These are phyloP conservation scores for Fusarium pseudoanthophilum DNA, from an alignment of 2,329 filamentous ascomycete genomes.

Conservation along the genomic window DNA sequence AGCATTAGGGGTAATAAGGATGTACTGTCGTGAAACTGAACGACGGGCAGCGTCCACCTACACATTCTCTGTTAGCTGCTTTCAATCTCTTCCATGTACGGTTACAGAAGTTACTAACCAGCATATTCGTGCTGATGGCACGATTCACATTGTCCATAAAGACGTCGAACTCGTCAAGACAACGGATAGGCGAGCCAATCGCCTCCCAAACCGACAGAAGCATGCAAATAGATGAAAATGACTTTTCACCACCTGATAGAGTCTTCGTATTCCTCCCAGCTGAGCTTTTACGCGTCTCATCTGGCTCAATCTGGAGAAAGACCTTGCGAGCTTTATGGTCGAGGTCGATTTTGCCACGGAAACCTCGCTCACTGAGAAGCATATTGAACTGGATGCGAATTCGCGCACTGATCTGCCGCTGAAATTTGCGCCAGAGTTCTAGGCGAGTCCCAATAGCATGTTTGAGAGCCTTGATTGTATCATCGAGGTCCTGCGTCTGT, in stretches of 20 bases:
- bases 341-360: constrained; percentile 82
- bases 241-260: constrained; percentile 95
- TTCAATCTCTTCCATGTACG: background rate
- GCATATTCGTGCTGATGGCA: constrained; percentile 91
- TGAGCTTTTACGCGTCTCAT: constrained; percentile 74
- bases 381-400: constrained; percentile 89
- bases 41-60: constrained; percentile 86
- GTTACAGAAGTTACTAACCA: constrained; percentile 66
- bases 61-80: constrained; percentile 1
- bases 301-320: constrained; percentile 79
- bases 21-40: constrained; percentile 91
- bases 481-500: constrained; percentile 53
- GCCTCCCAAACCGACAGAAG: constrained; percentile 95
- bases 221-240: constrained; percentile 95
- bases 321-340: constrained; percentile 81
- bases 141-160: constrained; percentile 99
- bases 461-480: constrained; percentile 60
- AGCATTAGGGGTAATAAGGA: constrained; percentile 93
- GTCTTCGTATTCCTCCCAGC: constrained; percentile 88
- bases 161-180: constrained; percentile 97
- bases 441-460: constrained; percentile 75
- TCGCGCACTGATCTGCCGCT: constrained; percentile 84
- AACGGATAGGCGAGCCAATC: constrained; percentile 94
- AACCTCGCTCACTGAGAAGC: constrained; percentile 87
- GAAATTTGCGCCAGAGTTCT: constrained; percentile 82